Evolutionary conservation across 129 eudicot genomes (phyloP), one percentile per base, ranked within the genome.

Genomic region (Flaveria robusta): DNA sequence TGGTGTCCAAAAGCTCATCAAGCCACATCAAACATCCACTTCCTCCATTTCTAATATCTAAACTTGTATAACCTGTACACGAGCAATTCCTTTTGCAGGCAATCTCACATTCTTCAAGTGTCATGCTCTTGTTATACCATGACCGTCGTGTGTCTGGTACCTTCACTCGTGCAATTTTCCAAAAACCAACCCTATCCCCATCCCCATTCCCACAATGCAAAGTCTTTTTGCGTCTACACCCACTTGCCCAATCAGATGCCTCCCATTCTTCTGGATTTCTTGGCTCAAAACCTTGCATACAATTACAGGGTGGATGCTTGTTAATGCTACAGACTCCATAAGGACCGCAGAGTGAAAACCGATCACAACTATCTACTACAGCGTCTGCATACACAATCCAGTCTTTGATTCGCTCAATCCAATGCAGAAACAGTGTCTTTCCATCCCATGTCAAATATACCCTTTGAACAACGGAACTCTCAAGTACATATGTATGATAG

Each of bases 191-290:
- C 46, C 74, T 75, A 4, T 45, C 43, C n/a, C 63, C 70, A 43
- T 86, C 86, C 39, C 76, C 83, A 8, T 29, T 45, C 52, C 27
- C 14, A 47, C 85, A 88, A 5, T 56, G 51, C 75, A 87, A 68
- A 1, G 80, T 31, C 7, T 19, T 56, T 45, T 73, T 70, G n/a
- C 88, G 45, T 0, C 7, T 73, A 77, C 96, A 90, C 12, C 96
- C 96, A 11, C 70, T 63, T 5, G 81, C 71, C 92, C 90, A 90
- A 70, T 85, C 86, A 3, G 68, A 71, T 23, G 15, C 39, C 1
- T 23, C 20, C 89, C 89, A 85, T 15, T 73, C 81, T 19, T 52
- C 67, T 16, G 5, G 58, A 24, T 60, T 4, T 24, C 16, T 77
- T 15, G 88, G 83, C 47, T 56, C 71, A 66, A 81, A 85, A 11